Evolutionary conservation across 306 rosid genomes (phyloP), one percentile per base, ranked within the genome.

Genomic region (Cucurbita pepo): DNA sequence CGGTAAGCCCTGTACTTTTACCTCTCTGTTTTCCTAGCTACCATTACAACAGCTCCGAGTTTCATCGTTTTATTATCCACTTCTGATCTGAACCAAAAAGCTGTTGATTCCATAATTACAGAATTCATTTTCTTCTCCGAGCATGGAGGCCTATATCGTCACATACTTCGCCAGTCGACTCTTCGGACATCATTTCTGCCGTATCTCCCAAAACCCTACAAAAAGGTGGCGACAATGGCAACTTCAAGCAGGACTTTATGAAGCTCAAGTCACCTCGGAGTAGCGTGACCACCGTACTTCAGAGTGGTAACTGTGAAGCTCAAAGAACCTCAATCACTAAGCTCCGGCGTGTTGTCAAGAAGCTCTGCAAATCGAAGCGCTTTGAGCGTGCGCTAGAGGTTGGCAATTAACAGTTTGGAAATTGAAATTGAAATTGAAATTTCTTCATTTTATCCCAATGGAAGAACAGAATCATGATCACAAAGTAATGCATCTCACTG

Each of bases 371-470:
- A 71, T 79, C 82, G n/a, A 88, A 84, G 53, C 88, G 91, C 78
- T 80, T 81, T 65, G 57, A 72, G 19, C 86, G 85, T 71, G 92
- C 93, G 5, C 86, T 85, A 1, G 80, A 92, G 98, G 96, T 88
- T 51, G 65, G 57, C 8, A 8, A 41, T 6, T 21, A 56, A 7
- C 41, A 11, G 15, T 22, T 56, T 10, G 10, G 66, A 45, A 36
- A 18, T 37, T 36, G 37, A 54, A 25, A 30, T 19, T 3, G 4
- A n/a, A n/a, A 9, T 78, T 16, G 37, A 1, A 25, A 9, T 78
- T 16, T 37, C 5, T 51, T 36, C 38, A 12, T 34, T n/a, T 25
- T 30, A 13, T 60, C 55, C 8, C n/a, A 37, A 13, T 60, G 8
- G 72, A 65, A 65, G 69, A n/a, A 63, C 5, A 65, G 38, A 18